Evolutionary conservation across 2,329 filamentous ascomycete species (phyloP).

Genomic region (Cladosporium cucumerinum): DNA sequence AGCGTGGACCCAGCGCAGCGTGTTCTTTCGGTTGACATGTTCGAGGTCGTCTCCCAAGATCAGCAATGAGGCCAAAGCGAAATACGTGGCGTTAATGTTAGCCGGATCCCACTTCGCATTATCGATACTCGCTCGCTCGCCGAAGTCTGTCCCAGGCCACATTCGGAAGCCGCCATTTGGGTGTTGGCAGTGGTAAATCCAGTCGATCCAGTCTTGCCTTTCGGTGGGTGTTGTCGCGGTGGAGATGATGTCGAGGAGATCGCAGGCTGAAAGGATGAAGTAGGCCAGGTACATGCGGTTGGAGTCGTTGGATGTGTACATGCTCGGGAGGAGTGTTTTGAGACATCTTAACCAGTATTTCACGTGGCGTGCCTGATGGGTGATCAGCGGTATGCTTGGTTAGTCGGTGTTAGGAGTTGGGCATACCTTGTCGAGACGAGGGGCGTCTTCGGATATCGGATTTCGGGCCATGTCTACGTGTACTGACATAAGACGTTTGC

Average conservation of each 20-base stretch:
- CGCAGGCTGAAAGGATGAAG: conserved; percentile 82
- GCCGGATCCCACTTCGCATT: conserved; percentile 67
- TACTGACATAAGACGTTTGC: neutral
- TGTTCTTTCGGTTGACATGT: conserved; percentile 64
- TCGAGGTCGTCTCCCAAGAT: conserved; percentile 59
- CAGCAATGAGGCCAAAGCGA: conserved; percentile 74
- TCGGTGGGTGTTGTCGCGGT: conserved; percentile 53
- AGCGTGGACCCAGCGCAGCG: conserved; percentile 68
- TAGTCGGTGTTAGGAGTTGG: too few species aligned
- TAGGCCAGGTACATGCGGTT: conserved; percentile 85
- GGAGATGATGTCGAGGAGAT: conserved; percentile 67
- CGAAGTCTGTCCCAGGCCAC: conserved; percentile 66
- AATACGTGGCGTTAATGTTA: conserved; percentile 84
- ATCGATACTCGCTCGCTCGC: conserved; percentile 45
- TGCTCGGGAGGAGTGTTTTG: conserved; percentile 71
- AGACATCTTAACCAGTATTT: conserved; percentile 93
- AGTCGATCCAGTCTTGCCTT: conserved; percentile 58
- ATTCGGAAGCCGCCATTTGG: conserved; percentile 84
- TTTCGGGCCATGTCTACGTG: neutral
- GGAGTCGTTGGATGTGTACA: conserved; percentile 85
- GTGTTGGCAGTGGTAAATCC: conserved; percentile 85
- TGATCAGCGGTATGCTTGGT: neutral
- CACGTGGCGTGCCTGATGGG: conserved; percentile 55
- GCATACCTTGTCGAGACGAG: conserved; percentile 10
- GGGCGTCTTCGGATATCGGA: neutral